These are phyloP conservation scores for Pistacia integerrima DNA, from an alignment of 345 rosid species.

Conservation along the genomic window DNA sequence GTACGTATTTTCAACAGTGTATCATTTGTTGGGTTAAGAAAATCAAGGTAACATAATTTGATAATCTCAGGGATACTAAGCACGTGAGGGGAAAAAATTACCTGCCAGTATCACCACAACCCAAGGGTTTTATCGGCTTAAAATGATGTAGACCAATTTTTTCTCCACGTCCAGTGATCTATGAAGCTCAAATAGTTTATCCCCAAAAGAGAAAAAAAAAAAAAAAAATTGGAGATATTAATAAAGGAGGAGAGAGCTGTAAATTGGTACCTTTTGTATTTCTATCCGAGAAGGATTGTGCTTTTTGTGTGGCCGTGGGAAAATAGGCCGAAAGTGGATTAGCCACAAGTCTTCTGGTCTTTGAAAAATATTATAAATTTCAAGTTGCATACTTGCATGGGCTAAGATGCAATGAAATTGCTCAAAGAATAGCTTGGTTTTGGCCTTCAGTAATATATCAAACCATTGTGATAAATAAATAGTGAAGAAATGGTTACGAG, in stretches of 20 bases:
- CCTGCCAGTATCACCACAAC: slow-evolving; percentile 99
- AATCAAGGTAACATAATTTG: background rate
- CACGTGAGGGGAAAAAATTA: slow-evolving; percentile 21
- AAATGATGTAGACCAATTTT: slow-evolving; percentile 81
- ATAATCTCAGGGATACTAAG: background rate
- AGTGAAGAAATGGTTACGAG: background rate
- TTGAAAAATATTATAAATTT: slow-evolving; percentile 44
- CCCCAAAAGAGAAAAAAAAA: background rate
- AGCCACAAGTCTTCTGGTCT: slow-evolving; percentile 96
- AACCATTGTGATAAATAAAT: background rate
- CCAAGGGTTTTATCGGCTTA: slow-evolving; percentile 91
- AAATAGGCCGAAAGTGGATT: slow-evolving; percentile 70
- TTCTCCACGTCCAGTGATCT: slow-evolving; percentile 78
- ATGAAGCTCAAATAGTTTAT: slow-evolving; percentile 8
- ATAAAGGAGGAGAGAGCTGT: background rate
- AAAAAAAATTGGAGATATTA: background rate
- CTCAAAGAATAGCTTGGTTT: background rate
- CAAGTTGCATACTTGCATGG: slow-evolving; percentile 24
- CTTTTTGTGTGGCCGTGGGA: slow-evolving; percentile 83
- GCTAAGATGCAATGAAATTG: slow-evolving; percentile 2
- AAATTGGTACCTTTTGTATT: slow-evolving; percentile 63
- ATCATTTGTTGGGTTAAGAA: background rate
- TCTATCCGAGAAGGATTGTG: slow-evolving; percentile 75
- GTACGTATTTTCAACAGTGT: background rate
- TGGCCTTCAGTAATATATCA: background rate